These are phyloP conservation scores for Boletus tylopilopsis DNA, from an alignment of 768 basidiomycete genomes.

Conservation along the genomic window DNA sequence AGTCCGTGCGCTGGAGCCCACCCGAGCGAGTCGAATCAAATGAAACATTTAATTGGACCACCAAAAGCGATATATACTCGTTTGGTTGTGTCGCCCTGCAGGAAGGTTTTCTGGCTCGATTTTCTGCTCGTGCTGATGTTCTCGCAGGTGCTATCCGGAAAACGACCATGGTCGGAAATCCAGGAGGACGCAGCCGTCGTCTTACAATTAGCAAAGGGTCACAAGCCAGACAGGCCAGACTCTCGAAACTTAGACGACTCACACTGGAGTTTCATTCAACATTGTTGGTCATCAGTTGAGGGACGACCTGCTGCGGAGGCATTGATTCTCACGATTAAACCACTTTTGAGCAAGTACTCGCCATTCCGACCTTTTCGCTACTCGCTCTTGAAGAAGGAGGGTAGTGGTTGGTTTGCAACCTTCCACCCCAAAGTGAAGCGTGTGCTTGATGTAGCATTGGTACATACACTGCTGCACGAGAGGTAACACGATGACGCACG, in stretches of 20 bases:
- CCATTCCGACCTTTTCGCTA: neutral
- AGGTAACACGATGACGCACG: constrained; percentile 46
- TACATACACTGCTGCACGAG: constrained; percentile 88
- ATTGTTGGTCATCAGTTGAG: neutral
- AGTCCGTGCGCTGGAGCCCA: neutral
- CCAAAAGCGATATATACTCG: constrained; percentile 13
- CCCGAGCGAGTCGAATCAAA: neutral
- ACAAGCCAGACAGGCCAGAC: constrained; percentile 1
- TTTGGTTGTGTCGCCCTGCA: constrained; percentile 28
- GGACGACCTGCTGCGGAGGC: neutral
- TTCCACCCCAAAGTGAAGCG: constrained; percentile 82
- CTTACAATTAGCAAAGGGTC: constrained; percentile 4
- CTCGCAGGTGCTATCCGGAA: constrained; percentile 5
- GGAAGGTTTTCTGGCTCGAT: constrained; percentile 1
- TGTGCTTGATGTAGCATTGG: constrained; percentile 70
- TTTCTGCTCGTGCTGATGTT: neutral
- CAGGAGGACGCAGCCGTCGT: neutral
- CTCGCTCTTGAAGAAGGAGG: constrained; percentile 48
- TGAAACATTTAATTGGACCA: neutral
- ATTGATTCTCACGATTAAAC: neutral
- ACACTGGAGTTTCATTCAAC: neutral
- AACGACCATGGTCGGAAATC: too few species aligned
- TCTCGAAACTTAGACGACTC: neutral
- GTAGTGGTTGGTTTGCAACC: constrained; percentile 83
- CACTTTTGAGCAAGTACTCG: neutral